A percentile compares a stretch with the other conserved stretches of the same genome.
phyloP scores from a whole-genome alignment of 1,284 basidiomycete species.

The Trichosporon sp. region DNA sequence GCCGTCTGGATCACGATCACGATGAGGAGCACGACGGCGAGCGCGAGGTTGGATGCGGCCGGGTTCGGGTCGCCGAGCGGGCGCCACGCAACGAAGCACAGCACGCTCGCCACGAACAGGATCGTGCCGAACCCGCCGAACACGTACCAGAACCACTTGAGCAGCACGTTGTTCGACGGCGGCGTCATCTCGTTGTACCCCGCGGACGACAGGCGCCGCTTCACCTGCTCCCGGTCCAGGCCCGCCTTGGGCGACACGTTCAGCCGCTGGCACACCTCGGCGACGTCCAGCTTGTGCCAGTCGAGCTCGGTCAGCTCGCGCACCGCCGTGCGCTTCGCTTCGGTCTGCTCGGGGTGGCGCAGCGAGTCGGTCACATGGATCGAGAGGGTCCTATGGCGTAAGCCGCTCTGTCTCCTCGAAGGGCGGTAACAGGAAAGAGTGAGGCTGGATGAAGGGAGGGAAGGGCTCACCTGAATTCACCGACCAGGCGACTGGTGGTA shows the following conservation, averaged over 20 bases:
- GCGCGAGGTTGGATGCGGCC: slow-evolving; percentile 51
- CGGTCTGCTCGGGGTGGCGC: slow-evolving; percentile 10
- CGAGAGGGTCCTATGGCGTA: slow-evolving; percentile 46
- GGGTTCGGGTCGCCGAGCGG: slow-evolving; percentile 52
- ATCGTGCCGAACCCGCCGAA: slow-evolving; percentile 59
- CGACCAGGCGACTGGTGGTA: slow-evolving; percentile 30
- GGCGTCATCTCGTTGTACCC: slow-evolving; percentile 51
- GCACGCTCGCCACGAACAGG: slow-evolving; percentile 54
- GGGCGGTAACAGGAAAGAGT: slow-evolving; percentile 29
- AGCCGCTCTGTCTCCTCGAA: no score
- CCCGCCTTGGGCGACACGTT: slow-evolving; percentile 54
- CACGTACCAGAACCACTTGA: slow-evolving; percentile 52
- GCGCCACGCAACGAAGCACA: slow-evolving; percentile 54
- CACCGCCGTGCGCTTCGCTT: slow-evolving; percentile 22
- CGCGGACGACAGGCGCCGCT: slow-evolving; percentile 51
- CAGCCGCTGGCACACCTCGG: slow-evolving; percentile 56
- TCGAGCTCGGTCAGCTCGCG: slow-evolving; percentile 51
- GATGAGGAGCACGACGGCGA: slow-evolving; percentile 51
- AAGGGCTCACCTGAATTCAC: slow-evolving; percentile 37
- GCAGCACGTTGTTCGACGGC: slow-evolving; percentile 43
- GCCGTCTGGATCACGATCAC: slow-evolving; percentile 52
- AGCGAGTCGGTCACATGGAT: slow-evolving; percentile 44
- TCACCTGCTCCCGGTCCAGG: slow-evolving; percentile 55
- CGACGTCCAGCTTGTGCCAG: slow-evolving; percentile 55
- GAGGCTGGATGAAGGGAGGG: slow-evolving; percentile 17